Evolutionary conservation across 345 rosid genomes (phyloP), one percentile per base, ranked within the genome.

Genomic region (Gossypium australe): DNA sequence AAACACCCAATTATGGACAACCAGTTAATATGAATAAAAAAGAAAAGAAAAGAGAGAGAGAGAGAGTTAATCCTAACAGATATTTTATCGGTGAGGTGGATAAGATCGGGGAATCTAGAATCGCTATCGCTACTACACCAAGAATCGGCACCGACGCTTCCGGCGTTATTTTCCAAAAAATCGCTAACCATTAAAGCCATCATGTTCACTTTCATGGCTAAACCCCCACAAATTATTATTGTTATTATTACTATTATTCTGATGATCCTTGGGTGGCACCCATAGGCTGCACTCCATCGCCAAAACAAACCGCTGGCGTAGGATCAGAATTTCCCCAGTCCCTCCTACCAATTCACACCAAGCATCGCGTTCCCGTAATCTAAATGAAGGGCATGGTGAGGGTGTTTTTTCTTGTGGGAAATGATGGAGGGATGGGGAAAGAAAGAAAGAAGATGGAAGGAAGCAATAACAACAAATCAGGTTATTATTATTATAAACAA

Each of bases 91-190:
- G 94, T 88, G 67, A 92, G 92, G 61, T 72, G 82, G 47, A 77
- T 86, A 59, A 90, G 93, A 85, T 94, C 97, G 24, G 92, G 75
- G 74, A 83, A 77, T 22, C 97, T 89, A 53, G 97, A 86, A 12
- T 92, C 97, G 81, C 91, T 86, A 56, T 94, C 97, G 86, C 92
- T 94, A 79, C 97, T 94, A 13, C 89, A 88, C 87, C 86, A 85
- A 2, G 94, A 88, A 29, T 87, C 90, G 8, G 81, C 77, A 8
- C 87, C 89, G 69, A 78, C 80, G 80, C 89, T 85, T 16, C 86
- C 89, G 1, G 89, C 88, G 75, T 71, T 66, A 27, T 85, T 87
- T 78, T 94, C 98, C 68, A 90, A 58, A 77, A 94, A 92, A 83
- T 94, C 92, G 68, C 89, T 85, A 27, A 94, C 97, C 93, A 94